Conservation (phyloP, 306 rosid species). For the Astragalus glycyphyllos region DNA sequence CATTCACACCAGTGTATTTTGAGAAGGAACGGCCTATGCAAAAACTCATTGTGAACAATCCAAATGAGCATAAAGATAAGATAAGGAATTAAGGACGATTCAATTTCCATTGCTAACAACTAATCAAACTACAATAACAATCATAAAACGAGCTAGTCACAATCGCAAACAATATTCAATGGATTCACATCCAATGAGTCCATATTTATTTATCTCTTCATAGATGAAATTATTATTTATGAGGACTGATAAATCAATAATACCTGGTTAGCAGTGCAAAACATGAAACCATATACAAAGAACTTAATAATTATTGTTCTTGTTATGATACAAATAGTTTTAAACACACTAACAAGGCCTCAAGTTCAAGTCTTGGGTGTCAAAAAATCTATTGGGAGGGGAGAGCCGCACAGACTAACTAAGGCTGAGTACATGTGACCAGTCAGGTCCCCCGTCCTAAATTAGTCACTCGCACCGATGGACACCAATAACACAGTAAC, state of each 20-base stretch:
- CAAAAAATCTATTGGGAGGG: no score
- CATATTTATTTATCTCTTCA: slow-evolving; percentile 6
- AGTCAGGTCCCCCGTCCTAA: no score
- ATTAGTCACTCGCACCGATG: no score
- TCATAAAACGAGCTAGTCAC: slow-evolving; percentile 1
- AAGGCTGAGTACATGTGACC: no score
- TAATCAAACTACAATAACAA: slow-evolving; percentile 21
- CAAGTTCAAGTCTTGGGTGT: no score
- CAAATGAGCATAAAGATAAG: slow-evolving; percentile 14
- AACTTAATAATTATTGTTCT: neutral
- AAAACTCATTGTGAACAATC: slow-evolving; percentile 23
- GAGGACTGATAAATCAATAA: neutral
- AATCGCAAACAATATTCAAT: slow-evolving; percentile 19
- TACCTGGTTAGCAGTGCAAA: neutral
- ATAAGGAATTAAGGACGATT: neutral
- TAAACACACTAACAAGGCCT: no score
- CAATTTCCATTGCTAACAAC: neutral
- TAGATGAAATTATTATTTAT: neutral
- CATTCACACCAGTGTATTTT: neutral
- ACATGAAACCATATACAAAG: slow-evolving; percentile 17
- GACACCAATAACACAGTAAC: no score
- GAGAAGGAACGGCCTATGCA: slow-evolving; percentile 7
- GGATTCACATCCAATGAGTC: slow-evolving; percentile 4
- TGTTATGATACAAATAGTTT: no score
- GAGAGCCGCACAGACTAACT: no score